A percentile compares a stretch with the other conserved stretches of the same genome.
Evolutionary conservation across 768 basidiomycete species (phyloP).

Genomic region (Goffeauzyma gilvescens): DNA sequence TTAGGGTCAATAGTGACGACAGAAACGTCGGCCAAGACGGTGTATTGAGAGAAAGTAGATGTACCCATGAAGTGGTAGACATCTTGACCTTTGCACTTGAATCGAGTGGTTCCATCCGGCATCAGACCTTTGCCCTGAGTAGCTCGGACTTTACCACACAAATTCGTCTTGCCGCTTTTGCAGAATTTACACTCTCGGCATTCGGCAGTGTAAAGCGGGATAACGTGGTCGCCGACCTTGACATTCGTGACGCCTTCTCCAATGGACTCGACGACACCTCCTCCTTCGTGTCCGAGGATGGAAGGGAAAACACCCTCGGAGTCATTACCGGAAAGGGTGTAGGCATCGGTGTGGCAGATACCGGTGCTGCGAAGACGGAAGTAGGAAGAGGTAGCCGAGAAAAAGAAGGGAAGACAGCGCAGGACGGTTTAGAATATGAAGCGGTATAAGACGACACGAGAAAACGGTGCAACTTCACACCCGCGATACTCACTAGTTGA

Average conservation of each 20-base stretch:
- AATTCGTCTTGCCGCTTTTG: conserved; percentile 75
- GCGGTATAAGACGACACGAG: too few species aligned
- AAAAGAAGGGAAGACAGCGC: too few species aligned
- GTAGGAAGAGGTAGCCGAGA: too few species aligned
- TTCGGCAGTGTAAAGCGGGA: conserved; percentile 79
- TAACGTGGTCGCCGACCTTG: conserved; percentile 76
- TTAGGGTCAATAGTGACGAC: conserved; percentile 71
- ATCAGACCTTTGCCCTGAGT: conserved; percentile 78
- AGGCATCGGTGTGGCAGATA: conserved; percentile 96
- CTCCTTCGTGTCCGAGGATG: conserved; percentile 77
- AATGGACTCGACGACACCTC: conserved; percentile 61
- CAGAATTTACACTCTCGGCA: conserved; percentile 84
- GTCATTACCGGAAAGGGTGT: conserved; percentile 87
- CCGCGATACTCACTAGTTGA: conserved; percentile 45
- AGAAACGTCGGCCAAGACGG: conserved; percentile 91
- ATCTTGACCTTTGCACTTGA: conserved; percentile 69
- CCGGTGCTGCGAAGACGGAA: conserved; percentile 42
- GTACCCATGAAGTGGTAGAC: conserved; percentile 96
- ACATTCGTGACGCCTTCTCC: conserved; percentile 83
- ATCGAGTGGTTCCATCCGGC: conserved; percentile 75
- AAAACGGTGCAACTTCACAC: too few species aligned
- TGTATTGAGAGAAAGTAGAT: conserved; percentile 99
- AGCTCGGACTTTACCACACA: conserved; percentile 84
- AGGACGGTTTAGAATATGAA: too few species aligned
- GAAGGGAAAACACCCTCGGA: conserved; percentile 86